Evolutionary conservation across 2,329 filamentous ascomycete genomes (phyloP).

Genomic region (Thermothelomyces thermophilus): DNA sequence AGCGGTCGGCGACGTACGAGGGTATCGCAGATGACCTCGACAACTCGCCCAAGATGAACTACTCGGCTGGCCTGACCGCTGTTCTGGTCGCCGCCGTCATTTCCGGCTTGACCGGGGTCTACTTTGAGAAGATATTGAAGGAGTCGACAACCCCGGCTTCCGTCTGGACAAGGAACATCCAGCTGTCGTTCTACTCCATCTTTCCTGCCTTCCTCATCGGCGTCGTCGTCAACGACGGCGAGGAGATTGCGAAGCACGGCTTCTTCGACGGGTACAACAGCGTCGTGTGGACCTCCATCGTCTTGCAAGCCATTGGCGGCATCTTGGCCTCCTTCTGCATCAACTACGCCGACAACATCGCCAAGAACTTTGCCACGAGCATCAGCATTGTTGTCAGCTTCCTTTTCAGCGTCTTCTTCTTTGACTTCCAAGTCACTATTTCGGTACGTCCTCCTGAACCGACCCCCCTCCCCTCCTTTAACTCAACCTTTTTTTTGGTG

Average conservation of each 20-base stretch:
- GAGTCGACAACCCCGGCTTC: conserved; percentile 69
- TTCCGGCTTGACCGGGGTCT: conserved; percentile 79
- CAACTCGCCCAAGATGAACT: conserved; percentile 57
- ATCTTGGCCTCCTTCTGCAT: conserved; percentile 77
- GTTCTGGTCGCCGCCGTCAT: conserved; percentile 72
- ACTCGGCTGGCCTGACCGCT: conserved; percentile 69
- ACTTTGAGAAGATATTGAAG: conserved; percentile 87
- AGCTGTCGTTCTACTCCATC: conserved; percentile 88
- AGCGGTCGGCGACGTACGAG: conserved; percentile 82
- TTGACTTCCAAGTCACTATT: conserved; percentile 67
- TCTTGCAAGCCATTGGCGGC: conserved; percentile 76
- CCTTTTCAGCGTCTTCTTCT: conserved; percentile 76
- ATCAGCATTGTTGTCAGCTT: conserved; percentile 87
- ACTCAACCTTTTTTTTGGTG: background rate
- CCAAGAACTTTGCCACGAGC: conserved; percentile 89
- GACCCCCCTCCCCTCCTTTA: background rate
- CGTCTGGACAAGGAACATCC: conserved; percentile 91
- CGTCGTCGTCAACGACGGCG: conserved; percentile 79
- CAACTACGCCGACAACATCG: conserved; percentile 80
- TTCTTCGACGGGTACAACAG: conserved; percentile 95
- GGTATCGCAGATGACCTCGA: conserved; percentile 67
- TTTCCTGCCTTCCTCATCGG: conserved; percentile 84
- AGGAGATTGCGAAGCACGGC: conserved; percentile 72
- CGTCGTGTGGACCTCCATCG: conserved; percentile 80
- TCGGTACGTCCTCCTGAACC: conserved; percentile 58